These are phyloP conservation scores for Talinum fruticosum DNA, from an alignment of 148 eudicot genomes.

Conservation along the genomic window DNA sequence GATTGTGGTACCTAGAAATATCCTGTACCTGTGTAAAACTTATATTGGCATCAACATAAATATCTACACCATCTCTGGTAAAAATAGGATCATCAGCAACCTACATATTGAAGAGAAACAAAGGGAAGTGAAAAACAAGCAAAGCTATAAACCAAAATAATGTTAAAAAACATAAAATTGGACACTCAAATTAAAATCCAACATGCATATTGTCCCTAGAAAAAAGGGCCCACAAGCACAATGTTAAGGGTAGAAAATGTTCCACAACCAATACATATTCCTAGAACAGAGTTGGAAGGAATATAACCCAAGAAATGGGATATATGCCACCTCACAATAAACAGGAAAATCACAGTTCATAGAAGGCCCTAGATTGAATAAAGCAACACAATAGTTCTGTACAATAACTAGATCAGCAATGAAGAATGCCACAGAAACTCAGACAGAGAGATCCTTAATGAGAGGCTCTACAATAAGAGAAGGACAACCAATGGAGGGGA, in stretches of 20 bases:
- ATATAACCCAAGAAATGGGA: too few relatives aligned
- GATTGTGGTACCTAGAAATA: neutral
- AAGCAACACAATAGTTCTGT: too few relatives aligned
- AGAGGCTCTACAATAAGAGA: too few relatives aligned
- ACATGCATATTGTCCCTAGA: neutral
- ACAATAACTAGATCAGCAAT: neutral
- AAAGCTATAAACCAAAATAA: neutral
- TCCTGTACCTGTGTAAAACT: conserved; percentile 65
- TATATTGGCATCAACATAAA: conserved; percentile 66
- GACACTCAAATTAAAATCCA: neutral
- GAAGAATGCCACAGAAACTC: neutral
- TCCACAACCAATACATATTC: neutral
- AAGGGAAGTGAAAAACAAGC: neutral
- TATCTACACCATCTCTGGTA: conserved; percentile 69
- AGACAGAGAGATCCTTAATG: neutral
- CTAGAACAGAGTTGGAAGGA: neutral
- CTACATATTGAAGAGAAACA: conserved; percentile 36
- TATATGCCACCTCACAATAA: too few relatives aligned
- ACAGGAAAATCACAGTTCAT: too few relatives aligned
- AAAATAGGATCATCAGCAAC: conserved; percentile 67
- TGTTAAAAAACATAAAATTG: neutral
- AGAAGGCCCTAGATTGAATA: too few relatives aligned
- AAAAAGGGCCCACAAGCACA: neutral
- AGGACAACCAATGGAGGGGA: neutral
- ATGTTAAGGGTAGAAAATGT: neutral